Evolutionary conservation across 768 basidiomycete genomes (phyloP).

Genomic region (Podaxis rugospora): DNA sequence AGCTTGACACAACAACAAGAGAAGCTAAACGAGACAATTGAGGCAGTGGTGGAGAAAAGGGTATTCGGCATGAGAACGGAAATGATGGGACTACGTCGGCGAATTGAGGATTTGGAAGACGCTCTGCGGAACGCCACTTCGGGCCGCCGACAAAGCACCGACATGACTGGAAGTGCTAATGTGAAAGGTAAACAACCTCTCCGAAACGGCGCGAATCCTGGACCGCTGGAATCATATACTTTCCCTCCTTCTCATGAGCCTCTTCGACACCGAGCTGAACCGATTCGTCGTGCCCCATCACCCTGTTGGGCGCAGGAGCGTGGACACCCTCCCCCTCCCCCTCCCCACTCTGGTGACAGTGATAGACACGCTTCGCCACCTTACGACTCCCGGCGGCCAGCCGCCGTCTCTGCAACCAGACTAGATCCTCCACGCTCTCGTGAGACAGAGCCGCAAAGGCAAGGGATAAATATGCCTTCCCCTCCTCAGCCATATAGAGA

Average conservation of each 20-base stretch:
- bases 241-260: constrained; percentile 35
- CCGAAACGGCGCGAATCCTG: constrained; percentile 17
- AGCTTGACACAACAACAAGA: constrained; percentile 58
- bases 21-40: constrained; percentile 54
- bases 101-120: constrained; percentile 69
- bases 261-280: constrained; percentile 30
- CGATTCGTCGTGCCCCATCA: constrained; percentile 32
- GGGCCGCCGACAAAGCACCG: constrained; percentile 6
- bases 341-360: constrained; percentile 19
- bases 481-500: constrained; percentile 32
- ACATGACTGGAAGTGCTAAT: constrained; percentile 3
- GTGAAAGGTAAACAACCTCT: constrained; percentile 13
- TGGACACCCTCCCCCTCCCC: constrained; percentile 25
- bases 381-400: constrained; percentile 40
- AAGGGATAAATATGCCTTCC: constrained; percentile 22
- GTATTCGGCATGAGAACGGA: constrained; percentile 58
- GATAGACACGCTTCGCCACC: constrained; percentile 45
- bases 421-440: constrained; percentile 39
- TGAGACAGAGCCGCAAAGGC: constrained; percentile 21
- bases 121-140: constrained; percentile 25
- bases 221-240: constrained; percentile 31
- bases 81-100: constrained; percentile 50
- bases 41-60: constrained; percentile 57
- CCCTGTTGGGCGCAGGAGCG: constrained; percentile 35
- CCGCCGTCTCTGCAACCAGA: constrained; percentile 46